Evolutionary conservation across 2,329 filamentous ascomycete genomes (phyloP), one percentile per base, ranked within the genome.

Genomic region (Pseudogymnoascus sp.): DNA sequence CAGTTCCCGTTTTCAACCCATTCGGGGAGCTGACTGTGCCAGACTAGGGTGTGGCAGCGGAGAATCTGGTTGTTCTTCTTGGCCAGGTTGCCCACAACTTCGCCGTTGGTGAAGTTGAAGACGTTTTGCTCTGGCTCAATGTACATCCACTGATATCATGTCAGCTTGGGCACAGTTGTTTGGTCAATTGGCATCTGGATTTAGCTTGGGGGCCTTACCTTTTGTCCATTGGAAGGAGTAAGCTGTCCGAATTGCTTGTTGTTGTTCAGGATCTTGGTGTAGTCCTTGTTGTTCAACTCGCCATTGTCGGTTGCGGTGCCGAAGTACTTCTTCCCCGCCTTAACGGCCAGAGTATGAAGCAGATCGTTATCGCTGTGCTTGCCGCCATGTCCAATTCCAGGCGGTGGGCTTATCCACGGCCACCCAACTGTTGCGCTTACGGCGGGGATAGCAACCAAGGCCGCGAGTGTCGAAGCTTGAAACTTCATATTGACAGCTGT

Each of bases 201-300:
- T 82, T 72, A 68, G 64, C 40, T 63, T 66, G 60, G 28, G n/a
- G 16, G 10, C 16, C 28, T 33, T 56, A 56, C 50, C 50, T 84
- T 84, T 72, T 85, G 82, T 2, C 81, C 79, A 71, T 89, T 89
- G 59, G 82, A 83, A 0, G 86, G 84, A 0, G 86, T 88, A 26
- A 88, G 78, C 72, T 86, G 81, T 33, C 86, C 87, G 68, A 89
- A 89, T 69, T 88, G 84, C 56, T 76, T 75, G 6, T 70, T 75
- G 71, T 86, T 76, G 66, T 78, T 79, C 43, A 87, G 75, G 65
- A 87, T 82, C 19, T 75, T 72, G 16, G 79, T 74, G 72, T 89
- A 90, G 28, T 78, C 69, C 11, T 74, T 70, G 72, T 89, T 83
- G 50, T 75, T 77, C 37, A 84, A 72, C 66, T 83, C 80, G 2